A percentile compares a stretch with the other conserved stretches of the same genome.
These are phyloP conservation scores for Alloteropsis semialata DNA, from an alignment of 176 grass and related monocot species.

Conservation along the genomic window DNA sequence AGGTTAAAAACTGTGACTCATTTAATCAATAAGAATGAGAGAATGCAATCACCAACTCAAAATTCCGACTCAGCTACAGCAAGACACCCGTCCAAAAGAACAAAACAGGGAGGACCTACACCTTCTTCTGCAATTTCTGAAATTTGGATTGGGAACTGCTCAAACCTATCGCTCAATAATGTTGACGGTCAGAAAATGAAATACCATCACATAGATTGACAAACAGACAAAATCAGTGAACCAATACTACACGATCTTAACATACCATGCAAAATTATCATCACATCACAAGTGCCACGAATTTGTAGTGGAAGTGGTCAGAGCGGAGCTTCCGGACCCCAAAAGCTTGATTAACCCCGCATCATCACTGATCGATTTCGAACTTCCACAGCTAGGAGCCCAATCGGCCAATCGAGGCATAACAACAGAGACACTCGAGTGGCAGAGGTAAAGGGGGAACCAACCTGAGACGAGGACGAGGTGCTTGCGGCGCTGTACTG, in stretches of 20 bases:
- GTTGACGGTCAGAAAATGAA: not conserved
- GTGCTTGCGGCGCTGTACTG: conserved; percentile 21
- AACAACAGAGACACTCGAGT: not conserved
- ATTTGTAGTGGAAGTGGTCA: not conserved
- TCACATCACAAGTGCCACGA: not conserved
- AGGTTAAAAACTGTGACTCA: not conserved
- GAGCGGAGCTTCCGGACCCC: not conserved
- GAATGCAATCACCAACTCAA: not conserved
- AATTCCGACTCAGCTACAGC: not conserved
- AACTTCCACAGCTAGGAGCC: not conserved
- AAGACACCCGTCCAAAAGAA: too few relatives aligned
- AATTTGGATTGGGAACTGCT: not conserved
- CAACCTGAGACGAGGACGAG: conserved; percentile 50
- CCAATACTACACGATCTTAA: not conserved
- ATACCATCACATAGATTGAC: not conserved
- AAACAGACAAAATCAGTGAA: not conserved
- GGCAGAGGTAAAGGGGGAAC: not conserved
- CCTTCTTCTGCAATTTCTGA: not conserved
- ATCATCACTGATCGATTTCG: not conserved
- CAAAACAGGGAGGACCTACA: not conserved
- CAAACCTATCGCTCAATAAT: not conserved
- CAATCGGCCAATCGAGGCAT: not conserved
- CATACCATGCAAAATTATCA: not conserved
- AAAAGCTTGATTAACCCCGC: not conserved
- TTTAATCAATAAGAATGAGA: not conserved